Conservation (phyloP, 805 yeast species). For the Ogataea thermomethanolica region DNA sequence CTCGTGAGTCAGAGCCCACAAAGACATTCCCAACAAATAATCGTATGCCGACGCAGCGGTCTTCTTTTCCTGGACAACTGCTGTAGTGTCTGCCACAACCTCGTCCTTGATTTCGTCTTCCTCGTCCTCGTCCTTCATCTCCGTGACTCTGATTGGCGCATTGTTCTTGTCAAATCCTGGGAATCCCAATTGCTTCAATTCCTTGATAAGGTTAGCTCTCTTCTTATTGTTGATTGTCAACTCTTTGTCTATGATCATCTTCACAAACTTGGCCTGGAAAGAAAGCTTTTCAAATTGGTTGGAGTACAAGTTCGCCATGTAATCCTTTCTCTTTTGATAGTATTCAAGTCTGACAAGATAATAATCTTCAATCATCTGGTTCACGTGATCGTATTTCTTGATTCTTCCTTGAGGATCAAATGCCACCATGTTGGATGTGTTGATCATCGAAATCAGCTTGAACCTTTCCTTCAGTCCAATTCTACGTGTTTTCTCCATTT, state of each 20-base stretch:
- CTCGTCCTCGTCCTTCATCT: conserved; percentile 36
- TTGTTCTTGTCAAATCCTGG: conserved; percentile 74
- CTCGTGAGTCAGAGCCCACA: conserved; percentile 91
- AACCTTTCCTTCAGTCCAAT: conserved; percentile 84
- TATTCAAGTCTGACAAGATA: conserved; percentile 82
- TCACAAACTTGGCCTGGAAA: conserved; percentile 87
- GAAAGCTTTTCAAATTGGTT: conserved; percentile 71
- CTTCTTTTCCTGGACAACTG: conserved; percentile 38
- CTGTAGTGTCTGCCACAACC: conserved; percentile 36
- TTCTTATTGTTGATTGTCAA: conserved; percentile 73
- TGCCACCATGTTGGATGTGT: conserved; percentile 87
- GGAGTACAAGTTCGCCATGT: conserved; percentile 61
- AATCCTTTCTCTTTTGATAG: conserved; percentile 89
- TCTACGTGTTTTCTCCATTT: conserved; percentile 73
- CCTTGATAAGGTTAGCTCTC: conserved; percentile 57
- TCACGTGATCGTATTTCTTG: conserved; percentile 70
- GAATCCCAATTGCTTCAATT: conserved; percentile 62
- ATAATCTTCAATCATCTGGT: conserved; percentile 79
- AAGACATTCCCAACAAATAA: conserved; percentile 85
- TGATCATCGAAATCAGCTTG: conserved; percentile 66
- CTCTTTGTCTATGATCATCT: conserved; percentile 77
- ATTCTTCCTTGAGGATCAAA: conserved; percentile 88
- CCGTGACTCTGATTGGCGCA: conserved; percentile 43
- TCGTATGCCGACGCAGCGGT: conserved; percentile 69
- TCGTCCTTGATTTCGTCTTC: conserved; percentile 40